A percentile compares a stretch with the other conserved stretches of the same genome.
phyloP scores from a whole-genome alignment of 352 stramenopile genomes.

The Phytophthora cryptogea region DNA sequence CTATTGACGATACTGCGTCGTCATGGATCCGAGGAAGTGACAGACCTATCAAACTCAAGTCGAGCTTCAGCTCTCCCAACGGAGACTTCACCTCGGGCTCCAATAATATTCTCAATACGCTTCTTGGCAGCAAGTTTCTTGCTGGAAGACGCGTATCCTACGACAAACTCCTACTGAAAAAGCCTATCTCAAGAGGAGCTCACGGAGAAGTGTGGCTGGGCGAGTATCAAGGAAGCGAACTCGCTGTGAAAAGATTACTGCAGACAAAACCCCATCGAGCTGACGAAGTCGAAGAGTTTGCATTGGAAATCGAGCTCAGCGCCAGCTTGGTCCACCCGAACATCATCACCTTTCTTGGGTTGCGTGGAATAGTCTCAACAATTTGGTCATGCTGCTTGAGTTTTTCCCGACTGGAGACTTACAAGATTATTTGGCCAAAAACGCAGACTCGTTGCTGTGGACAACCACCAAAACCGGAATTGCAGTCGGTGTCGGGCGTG shows the following conservation, averaged over 20 bases:
- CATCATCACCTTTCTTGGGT: constrained; percentile 42
- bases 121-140: constrained; percentile 1
- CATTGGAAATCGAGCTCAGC: constrained; percentile 35
- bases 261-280: constrained; percentile 21
- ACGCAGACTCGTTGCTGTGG: constrained; percentile 22
- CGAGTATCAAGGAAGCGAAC: constrained; percentile 18
- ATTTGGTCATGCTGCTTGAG: constrained; percentile 45
- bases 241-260: constrained; percentile 48
- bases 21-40: too few relatives aligned
- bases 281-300: constrained; percentile 35
- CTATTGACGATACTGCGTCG: too few relatives aligned
- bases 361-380: constrained; percentile 44
- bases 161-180: constrained; percentile 26
- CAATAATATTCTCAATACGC: constrained; percentile 6
- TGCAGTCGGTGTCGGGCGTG: constrained; percentile 32
- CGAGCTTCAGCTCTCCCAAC: too few relatives aligned
- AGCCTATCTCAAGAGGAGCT: constrained; percentile 36
- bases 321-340: constrained; percentile 35
- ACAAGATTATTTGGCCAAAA: constrained; percentile 30
- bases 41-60: too few relatives aligned
- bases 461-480: constrained; percentile 34
- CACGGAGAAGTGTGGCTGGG: constrained; percentile 53
- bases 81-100: neutral
- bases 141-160: constrained; percentile 17
- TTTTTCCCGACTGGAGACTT: constrained; percentile 42